Percentiles rank a stretch among this genome's conserved stretches.
Conservation (phyloP, 176 grass and related monocot species). For the Oryza meridionalis region DNA sequence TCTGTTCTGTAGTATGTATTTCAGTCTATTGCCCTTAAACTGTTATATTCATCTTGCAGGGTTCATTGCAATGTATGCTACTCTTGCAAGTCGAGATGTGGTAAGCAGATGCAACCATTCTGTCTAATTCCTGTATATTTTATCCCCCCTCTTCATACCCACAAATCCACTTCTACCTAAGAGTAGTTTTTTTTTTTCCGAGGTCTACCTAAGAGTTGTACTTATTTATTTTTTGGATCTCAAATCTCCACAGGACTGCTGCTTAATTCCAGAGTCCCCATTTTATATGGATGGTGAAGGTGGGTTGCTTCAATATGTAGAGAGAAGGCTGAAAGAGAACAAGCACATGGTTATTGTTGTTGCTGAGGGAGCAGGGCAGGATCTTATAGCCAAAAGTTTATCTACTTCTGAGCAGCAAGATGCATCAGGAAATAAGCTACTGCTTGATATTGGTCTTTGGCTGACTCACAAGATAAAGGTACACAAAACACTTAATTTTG, state of each 20-base stretch:
- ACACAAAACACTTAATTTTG: background rate
- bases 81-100: constrained; percentile 95
- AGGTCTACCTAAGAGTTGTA: background rate
- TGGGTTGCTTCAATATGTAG: constrained; percentile 79
- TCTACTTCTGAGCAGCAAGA: constrained; percentile 51
- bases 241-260: constrained; percentile 68
- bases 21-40: constrained; percentile 8
- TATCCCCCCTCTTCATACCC: background rate
- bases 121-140: background rate
- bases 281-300: constrained; percentile 98
- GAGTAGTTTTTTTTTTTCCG: background rate
- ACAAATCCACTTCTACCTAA: constrained; percentile 7
- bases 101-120: constrained; percentile 49
- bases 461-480: constrained; percentile 95
- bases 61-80: constrained; percentile 97
- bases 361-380: constrained; percentile 93
- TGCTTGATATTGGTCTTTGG: constrained; percentile 93
- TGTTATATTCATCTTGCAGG: constrained; percentile 50
- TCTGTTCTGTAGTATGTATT: background rate
- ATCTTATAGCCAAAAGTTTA: constrained; percentile 83
- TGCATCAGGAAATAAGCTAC: constrained; percentile 92
- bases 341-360: constrained; percentile 97
- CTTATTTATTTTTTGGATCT: constrained; percentile 4
- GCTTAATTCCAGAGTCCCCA: constrained; percentile 95
- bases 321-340: constrained; percentile 89